These are phyloP conservation scores for Macaranga tanarius DNA, from an alignment of 441 rosid genomes.

Conservation along the genomic window DNA sequence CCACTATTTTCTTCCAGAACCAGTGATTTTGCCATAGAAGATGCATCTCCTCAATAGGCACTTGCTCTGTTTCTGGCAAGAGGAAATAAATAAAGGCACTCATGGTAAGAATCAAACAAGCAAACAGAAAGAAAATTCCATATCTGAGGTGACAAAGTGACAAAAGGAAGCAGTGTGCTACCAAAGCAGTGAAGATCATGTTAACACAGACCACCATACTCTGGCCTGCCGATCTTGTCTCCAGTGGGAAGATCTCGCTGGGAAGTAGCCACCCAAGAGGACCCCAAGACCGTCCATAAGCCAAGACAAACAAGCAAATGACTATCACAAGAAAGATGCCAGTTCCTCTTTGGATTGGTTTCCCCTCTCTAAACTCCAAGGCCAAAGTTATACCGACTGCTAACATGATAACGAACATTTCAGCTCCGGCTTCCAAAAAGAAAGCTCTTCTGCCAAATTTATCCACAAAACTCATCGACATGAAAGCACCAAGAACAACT, in stretches of 20 bases:
- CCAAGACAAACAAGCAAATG: slow-evolving; percentile 69
- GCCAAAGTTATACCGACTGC: slow-evolving; percentile 64
- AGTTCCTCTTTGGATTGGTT: slow-evolving; percentile 42
- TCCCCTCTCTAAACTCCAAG: slow-evolving; percentile 63
- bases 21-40: slow-evolving; percentile 71
- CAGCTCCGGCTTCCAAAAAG: slow-evolving; percentile 83
- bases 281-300: slow-evolving; percentile 95
- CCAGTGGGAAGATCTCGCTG: slow-evolving; percentile 80
- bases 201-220: slow-evolving; percentile 80
- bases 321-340: slow-evolving; percentile 61
- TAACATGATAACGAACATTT: slow-evolving; percentile 73
- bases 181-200: slow-evolving; percentile 77
- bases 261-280: slow-evolving; percentile 95
- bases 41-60: slow-evolving; percentile 81
- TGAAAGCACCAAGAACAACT: slow-evolving; percentile 55
- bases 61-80: slow-evolving; percentile 85
- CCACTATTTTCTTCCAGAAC: slow-evolving; percentile 72
- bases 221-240: slow-evolving; percentile 84
- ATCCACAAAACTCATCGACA: slow-evolving; percentile 73
- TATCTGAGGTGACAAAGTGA: slow-evolving; percentile 70
- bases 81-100: slow-evolving; percentile 63
- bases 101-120: slow-evolving; percentile 60
- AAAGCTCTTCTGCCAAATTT: slow-evolving; percentile 73
- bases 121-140: slow-evolving; percentile 78
- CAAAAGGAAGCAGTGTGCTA: slow-evolving; percentile 82